Conservation (phyloP, 2,329 filamentous ascomycete genomes). For the Pseudocercospora pini-densiflorae region DNA sequence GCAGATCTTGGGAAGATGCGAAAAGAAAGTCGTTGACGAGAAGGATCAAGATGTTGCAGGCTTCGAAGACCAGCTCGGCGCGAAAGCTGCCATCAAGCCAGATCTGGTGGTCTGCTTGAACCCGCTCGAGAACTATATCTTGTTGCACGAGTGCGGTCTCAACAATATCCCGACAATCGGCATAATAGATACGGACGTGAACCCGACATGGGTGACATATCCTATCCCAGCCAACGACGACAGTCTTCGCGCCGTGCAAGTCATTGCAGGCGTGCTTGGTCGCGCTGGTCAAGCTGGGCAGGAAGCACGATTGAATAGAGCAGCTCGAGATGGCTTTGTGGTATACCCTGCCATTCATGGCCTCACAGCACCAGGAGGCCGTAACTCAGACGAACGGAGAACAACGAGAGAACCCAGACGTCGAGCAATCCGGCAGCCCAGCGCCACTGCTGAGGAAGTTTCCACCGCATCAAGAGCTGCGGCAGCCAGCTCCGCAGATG, state of each 20-base stretch:
- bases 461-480: background rate
- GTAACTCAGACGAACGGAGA: slow-evolving; percentile 3
- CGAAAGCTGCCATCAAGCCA: slow-evolving; percentile 72
- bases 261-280: slow-evolving; percentile 85
- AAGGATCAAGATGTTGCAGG: slow-evolving; percentile 66
- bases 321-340: slow-evolving; percentile 61
- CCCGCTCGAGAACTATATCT: slow-evolving; percentile 85
- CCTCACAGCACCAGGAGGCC: slow-evolving; percentile 30
- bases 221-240: slow-evolving; percentile 97
- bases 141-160: slow-evolving; percentile 88
- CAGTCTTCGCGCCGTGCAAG: slow-evolving; percentile 79
- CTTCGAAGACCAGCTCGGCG: slow-evolving; percentile 68
- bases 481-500: background rate
- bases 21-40: slow-evolving; percentile 76
- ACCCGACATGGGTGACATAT: slow-evolving; percentile 94
- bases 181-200: slow-evolving; percentile 88
- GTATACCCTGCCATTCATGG: slow-evolving; percentile 56
- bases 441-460: slow-evolving; percentile 3
- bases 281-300: slow-evolving; percentile 82
- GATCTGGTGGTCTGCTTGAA: slow-evolving; percentile 94
- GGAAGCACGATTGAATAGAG: slow-evolving; percentile 65
- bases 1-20: slow-evolving; percentile 75
- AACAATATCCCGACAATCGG: slow-evolving; percentile 93
- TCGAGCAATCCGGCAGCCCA: background rate
- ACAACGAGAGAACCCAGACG: slow-evolving; percentile 1